Base-by-base conservation (phyloP, 805 yeast genomes). In the Saccharomycopsis selenospora region DNA sequence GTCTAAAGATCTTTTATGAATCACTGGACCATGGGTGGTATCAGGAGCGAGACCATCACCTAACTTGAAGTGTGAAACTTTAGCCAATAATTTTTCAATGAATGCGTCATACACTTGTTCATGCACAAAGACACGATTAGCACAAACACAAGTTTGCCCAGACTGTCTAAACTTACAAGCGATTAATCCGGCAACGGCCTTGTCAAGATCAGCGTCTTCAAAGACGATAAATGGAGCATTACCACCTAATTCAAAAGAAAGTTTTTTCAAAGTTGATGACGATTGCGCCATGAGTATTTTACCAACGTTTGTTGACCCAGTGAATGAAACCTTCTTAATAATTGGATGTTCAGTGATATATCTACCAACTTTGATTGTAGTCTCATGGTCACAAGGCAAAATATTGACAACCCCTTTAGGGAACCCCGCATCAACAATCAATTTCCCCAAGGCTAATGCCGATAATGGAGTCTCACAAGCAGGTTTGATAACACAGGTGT, bases 71-170 rank as follows among this genome's bases (percentile, higher is more conserved):
- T 66, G 61, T 3, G 54, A 46, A n/a, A 79, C 72, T 50, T 66
- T 71, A 4, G 60, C 75, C 7, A 71, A 67, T 47, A 85, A 69
- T 56, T 64, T 71, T 41, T 63, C 61, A 6, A 76, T 66, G 56
- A 84, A 82, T 58, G 76, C 70, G 47, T 81, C 87, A 57, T 84
- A 80, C n/a, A 85, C 61, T 8, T 68, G 67, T 40, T 70, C 73
- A 58, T 85, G 93, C 28, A 84, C 73, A 59, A 72, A 84, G 42
- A 84, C 61, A 59, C 90, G 71, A 65, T 83, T 83, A 42, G 89
- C 88, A 61, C 89, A 82, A 36, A 83, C 83, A 66, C 95, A 85
- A 3, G 90, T 83, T 65, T 85, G 93, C 52, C 93, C 93, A 40
- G 82, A 73, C 24, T 83, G 82, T 61, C 93, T 73, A 66, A 83